phyloP scores from a whole-genome alignment of 371 early-diverging fungal species.

The Mortierella sp. region DNA sequence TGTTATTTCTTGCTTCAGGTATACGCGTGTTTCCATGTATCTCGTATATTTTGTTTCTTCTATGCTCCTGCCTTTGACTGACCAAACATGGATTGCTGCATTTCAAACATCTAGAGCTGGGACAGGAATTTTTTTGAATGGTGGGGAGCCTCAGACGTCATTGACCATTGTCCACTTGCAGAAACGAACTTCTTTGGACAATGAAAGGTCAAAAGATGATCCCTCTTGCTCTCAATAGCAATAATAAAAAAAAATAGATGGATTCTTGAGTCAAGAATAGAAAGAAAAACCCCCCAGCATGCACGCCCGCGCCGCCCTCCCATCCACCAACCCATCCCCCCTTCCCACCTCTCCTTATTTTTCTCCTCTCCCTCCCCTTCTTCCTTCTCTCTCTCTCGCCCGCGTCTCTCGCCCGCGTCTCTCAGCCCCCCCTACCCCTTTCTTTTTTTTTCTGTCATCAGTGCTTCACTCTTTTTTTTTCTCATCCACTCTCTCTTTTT shows the following conservation, averaged over 20 bases:
- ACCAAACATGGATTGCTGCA: too few relatives aligned
- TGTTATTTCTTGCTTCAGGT: constrained; percentile 45
- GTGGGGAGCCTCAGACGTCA: constrained; percentile 24
- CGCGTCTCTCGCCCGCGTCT: neutral
- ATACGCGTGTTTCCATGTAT: neutral
- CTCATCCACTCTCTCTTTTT: neutral
- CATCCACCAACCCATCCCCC: neutral
- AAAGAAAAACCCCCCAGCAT: neutral
- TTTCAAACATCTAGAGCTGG: constrained; percentile 22
- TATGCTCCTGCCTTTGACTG: too few relatives aligned
- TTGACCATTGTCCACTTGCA: constrained; percentile 40
- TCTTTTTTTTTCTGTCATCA: constrained; percentile 16
- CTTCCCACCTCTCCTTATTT: neutral
- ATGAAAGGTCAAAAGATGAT: neutral
- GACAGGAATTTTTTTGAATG: constrained; percentile 30
- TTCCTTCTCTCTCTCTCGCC: neutral
- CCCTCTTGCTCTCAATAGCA: neutral
- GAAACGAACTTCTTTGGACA: constrained; percentile 37
- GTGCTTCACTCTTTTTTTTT: neutral
- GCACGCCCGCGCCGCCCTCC: neutral
- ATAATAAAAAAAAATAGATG: neutral
- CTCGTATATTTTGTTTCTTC: too few relatives aligned
- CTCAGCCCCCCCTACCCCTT: constrained; percentile 8
- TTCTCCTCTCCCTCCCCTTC: neutral
- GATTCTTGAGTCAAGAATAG: neutral